These are phyloP conservation scores for Colletotrichum endophyticum DNA, from an alignment of 2,329 filamentous ascomycete species.

Conservation along the genomic window DNA sequence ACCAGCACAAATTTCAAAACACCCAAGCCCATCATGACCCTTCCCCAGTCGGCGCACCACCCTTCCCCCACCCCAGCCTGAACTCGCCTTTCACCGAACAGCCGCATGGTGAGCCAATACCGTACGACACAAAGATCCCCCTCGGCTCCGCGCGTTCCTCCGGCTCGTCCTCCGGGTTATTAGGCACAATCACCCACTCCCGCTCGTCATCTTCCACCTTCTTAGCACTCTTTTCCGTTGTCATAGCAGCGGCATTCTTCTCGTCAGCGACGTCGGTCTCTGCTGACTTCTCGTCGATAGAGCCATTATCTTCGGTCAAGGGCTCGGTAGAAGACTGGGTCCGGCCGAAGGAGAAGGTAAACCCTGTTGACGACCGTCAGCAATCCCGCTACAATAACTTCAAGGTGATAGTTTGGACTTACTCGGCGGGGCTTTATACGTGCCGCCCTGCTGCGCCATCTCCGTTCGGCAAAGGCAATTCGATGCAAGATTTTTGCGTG, in stretches of 20 bases:
- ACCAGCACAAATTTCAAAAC: background rate
- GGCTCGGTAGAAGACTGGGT: background rate
- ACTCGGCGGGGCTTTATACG: background rate
- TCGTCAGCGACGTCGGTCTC: background rate
- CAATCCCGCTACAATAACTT: background rate
- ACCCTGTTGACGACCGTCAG: background rate
- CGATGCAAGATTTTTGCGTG: background rate
- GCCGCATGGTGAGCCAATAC: background rate
- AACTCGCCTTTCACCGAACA: background rate
- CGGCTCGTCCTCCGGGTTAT: background rate
- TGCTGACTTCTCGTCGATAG: fast-evolving
- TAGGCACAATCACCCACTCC: background rate
- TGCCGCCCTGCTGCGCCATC: background rate
- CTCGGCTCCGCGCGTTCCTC: background rate
- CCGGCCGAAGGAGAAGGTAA: background rate
- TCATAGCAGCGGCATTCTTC: fast-evolving
- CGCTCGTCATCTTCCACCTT: background rate
- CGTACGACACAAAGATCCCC: background rate
- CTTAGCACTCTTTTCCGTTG: fast-evolving
- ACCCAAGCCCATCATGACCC: fast-evolving
- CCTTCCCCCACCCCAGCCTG: background rate
- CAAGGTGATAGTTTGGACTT: fast-evolving
- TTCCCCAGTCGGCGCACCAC: background rate
- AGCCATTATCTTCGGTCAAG: fast-evolving
- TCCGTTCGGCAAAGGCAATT: background rate